A percentile compares a stretch with the other conserved stretches of the same genome.
Conservation (phyloP, 1,284 basidiomycete genomes). For the Trichosporon sp. region DNA sequence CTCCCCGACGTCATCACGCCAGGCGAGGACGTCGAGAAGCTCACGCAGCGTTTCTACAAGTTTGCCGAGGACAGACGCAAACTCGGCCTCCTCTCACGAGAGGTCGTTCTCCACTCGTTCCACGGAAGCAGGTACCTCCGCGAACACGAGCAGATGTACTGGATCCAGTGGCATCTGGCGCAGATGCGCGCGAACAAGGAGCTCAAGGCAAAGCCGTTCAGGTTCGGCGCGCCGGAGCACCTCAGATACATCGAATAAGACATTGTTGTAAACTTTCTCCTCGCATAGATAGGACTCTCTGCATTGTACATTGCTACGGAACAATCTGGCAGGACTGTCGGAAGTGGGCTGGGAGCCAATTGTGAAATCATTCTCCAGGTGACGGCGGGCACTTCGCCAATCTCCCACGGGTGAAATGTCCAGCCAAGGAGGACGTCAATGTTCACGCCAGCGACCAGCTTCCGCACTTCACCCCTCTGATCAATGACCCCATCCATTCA, state of each 20-base stretch:
- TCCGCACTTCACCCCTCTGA: no score
- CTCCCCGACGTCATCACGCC: slow-evolving; percentile 26
- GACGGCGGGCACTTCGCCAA: no score
- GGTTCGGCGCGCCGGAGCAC: slow-evolving; percentile 21
- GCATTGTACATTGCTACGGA: not conserved
- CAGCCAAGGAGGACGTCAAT: no score
- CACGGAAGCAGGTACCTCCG: slow-evolving; percentile 27
- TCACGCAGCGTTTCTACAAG: slow-evolving; percentile 28
- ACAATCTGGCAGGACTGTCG: no score
- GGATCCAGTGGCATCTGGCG: slow-evolving; percentile 29
- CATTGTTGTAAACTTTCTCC: slow-evolving; percentile 6
- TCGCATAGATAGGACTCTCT: slow-evolving; percentile 11
- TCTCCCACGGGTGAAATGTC: no score
- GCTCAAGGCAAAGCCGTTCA: slow-evolving; percentile 23
- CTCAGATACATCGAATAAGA: slow-evolving; percentile 17
- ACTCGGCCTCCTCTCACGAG: slow-evolving; percentile 27
- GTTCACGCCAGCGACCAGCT: no score
- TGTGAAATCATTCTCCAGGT: not conserved
- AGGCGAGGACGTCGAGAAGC: slow-evolving; percentile 25
- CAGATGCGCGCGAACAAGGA: slow-evolving; percentile 23
- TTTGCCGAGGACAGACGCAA: slow-evolving; percentile 25
- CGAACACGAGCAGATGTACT: slow-evolving; percentile 32
- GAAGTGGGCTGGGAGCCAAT: not conserved
- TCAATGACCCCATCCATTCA: no score
- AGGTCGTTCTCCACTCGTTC: slow-evolving; percentile 26